Evolutionary conservation across 352 stramenopile species (phyloP).

Genomic region (Globisporangium takayamanum): DNA sequence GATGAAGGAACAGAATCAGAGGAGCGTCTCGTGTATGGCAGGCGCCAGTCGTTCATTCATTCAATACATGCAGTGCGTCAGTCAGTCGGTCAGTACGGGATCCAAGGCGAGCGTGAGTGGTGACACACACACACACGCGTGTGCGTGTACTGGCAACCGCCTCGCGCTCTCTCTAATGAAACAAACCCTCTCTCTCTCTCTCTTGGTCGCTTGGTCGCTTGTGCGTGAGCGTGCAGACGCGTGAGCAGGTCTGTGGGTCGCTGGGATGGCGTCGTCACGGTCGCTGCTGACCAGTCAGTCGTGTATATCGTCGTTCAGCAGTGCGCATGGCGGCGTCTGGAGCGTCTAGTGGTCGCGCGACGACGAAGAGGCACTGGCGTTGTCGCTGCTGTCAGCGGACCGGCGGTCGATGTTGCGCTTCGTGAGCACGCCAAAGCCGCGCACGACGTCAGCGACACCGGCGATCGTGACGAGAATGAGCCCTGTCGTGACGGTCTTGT

Average conservation of each 20-base stretch:
- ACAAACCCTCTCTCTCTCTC: slow-evolving; percentile 9
- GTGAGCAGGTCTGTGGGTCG: background rate
- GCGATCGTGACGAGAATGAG: slow-evolving; percentile 64
- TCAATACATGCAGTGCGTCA: no score
- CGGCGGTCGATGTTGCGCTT: slow-evolving; percentile 74
- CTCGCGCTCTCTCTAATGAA: slow-evolving; percentile 13
- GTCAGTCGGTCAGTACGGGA: no score
- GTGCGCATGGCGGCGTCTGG: background rate
- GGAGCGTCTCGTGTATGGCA: no score
- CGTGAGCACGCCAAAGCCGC: slow-evolving; percentile 71
- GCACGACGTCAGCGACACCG: slow-evolving; percentile 65
- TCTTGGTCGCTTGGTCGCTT: background rate
- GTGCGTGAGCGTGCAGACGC: background rate
- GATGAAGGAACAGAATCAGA: background rate
- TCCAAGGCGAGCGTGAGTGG: no score
- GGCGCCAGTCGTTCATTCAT: background rate
- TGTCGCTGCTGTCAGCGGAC: slow-evolving; percentile 18
- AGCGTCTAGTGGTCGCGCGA: slow-evolving; percentile 23
- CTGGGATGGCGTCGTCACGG: background rate
- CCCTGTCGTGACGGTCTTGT: slow-evolving; percentile 78
- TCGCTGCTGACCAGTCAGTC: background rate
- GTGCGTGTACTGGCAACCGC: background rate
- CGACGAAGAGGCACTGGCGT: slow-evolving; percentile 7
- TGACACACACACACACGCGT: no score
- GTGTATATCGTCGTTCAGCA: background rate